Evolutionary conservation across 2,329 filamentous ascomycete genomes (phyloP), one percentile per base, ranked within the genome.

Genomic region (Lecanicillium sp.): DNA sequence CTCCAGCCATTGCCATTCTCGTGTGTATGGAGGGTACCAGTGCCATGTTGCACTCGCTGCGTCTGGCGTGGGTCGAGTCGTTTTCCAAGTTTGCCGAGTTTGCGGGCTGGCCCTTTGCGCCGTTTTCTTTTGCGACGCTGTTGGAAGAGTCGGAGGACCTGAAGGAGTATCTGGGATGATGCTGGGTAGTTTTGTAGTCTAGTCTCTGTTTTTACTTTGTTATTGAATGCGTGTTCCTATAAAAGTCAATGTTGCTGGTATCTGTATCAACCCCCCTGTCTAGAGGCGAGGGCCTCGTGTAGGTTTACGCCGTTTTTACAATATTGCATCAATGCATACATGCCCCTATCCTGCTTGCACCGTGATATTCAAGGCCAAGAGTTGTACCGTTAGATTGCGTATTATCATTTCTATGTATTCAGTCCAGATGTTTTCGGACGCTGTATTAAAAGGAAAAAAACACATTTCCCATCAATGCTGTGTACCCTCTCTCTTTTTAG

Each of bases 71-170:
- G 90, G 90, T 96, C 54, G 91, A 96, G 69, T 91, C 90, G 15
- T 96, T 96, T 82, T 94, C 88, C 71, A 95, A 95, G 74, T 91
- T 95, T 74, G 94, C 94, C 67, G 84, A 95, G 64, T 93, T 93
- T 61, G 86, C 87, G 51, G 90, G 90, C 46, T 81, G 90, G 67
- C 77, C 89, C 2, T 96, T 96, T 67, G 76, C 84, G 61, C 90
- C 90, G 4, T 95, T 96, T 65, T 93, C 86, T 54, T 96, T 96
- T 67, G 82, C 84, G 70, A 75, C 79, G 29, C 70, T 95, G 63
- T 69, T 96, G 56, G 90, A 95, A 67, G 90, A 95, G 65, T 87
- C 93, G 51, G 78, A 82, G 54, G 73, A 78, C 48, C 62, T 79
- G 57, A 77, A 73, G 58, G 75, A 79, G 53, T 81, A 74, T 58